Percentiles rank a stretch among this genome's conserved stretches.
These are phyloP conservation scores for Ceratobasidium sp. DNA, from an alignment of 1,284 basidiomycete genomes.

Conservation along the genomic window DNA sequence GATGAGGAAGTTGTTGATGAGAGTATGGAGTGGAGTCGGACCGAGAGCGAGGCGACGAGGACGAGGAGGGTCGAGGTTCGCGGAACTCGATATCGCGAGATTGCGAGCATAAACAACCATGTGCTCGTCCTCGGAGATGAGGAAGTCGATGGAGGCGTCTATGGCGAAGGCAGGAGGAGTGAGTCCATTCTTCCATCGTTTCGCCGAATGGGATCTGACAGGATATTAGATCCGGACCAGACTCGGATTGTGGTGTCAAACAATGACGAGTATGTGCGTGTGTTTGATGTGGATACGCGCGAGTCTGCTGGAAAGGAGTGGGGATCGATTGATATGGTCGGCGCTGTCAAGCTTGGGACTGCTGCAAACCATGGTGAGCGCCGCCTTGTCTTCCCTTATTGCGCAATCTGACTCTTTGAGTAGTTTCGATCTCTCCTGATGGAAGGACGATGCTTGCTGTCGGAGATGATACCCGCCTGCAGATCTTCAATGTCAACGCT, in stretches of 20 bases:
- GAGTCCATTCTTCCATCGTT: background rate
- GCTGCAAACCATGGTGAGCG: conserved; percentile 72
- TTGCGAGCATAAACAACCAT: conserved; percentile 37
- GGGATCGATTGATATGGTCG: conserved; percentile 58
- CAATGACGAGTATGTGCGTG: conserved; percentile 80
- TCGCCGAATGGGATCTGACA: background rate
- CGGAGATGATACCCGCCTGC: conserved; percentile 69
- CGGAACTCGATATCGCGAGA: background rate
- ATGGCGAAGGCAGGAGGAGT: conserved; percentile 11
- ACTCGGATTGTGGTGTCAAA: conserved; percentile 84
- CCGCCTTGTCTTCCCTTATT: conserved; percentile 52
- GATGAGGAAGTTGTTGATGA: conserved; percentile 32
- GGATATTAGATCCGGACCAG: conserved; percentile 74
- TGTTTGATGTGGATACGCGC: conserved; percentile 72
- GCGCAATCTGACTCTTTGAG: conserved; percentile 45
- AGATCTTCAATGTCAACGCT: conserved; percentile 30
- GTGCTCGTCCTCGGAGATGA: conserved; percentile 32
- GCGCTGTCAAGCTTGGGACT: conserved; percentile 66
- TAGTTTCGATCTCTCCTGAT: conserved; percentile 86
- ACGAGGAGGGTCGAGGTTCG: conserved; percentile 18
- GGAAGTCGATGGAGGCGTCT: conserved; percentile 19
- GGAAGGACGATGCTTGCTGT: conserved; percentile 84
- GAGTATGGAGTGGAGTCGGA: conserved; percentile 30
- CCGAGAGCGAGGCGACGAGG: conserved; percentile 8
- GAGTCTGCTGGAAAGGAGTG: conserved; percentile 50